Base-by-base conservation (phyloP, 805 yeast genomes). In the Yamadazyma akitaensis region DNA sequence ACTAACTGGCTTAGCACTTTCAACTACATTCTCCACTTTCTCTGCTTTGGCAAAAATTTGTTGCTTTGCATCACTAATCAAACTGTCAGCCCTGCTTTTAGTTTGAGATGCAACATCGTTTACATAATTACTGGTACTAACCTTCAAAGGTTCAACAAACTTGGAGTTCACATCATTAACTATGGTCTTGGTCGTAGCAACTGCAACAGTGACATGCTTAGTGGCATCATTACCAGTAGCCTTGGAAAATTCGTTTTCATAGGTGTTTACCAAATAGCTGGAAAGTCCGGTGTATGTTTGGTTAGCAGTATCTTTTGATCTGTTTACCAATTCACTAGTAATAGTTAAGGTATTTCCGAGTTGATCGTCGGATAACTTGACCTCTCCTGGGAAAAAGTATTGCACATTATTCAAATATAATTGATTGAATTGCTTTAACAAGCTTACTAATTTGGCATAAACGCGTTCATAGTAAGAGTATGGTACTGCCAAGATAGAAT, bases 91-190 rank as follows among this genome's bases (percentile, higher is more conserved):
- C 55, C 61, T 68, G 37, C 48, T 56, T 54, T 63, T 68, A 44
- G 73, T 61, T 46, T 57, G 62, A 36, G 59, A 53, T 25, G 72
- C 63, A 36, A 67, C 63, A 31, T 68, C 73, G 47, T 51, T 49
- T 33, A 68, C 74, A 53, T 67, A 68, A 44, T 56, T 68, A 48
- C 66, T 67, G 35, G 76, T 69, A 53, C 68, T 68, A 38, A 59
- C 54, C 53, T 64, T 65, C 54, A 70, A 63, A 26, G 76, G 76
- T 52, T 64, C 65, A 42, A 72, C 59, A 57, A 61, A 69, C 37
- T 62, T 64, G 32, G 63, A 57, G 53, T 69, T 67, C 46, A 71
- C 61, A 47, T 52, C 56, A 19, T 3, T 25, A 16, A 34, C 40
- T 17, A 52, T 18, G 25, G 41, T 30, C 24, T 42, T 37, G 13